Percentiles rank a stretch among this genome's conserved stretches.
Conservation (phyloP, 306 rosid genomes). For the Lathyrus sativus region DNA sequence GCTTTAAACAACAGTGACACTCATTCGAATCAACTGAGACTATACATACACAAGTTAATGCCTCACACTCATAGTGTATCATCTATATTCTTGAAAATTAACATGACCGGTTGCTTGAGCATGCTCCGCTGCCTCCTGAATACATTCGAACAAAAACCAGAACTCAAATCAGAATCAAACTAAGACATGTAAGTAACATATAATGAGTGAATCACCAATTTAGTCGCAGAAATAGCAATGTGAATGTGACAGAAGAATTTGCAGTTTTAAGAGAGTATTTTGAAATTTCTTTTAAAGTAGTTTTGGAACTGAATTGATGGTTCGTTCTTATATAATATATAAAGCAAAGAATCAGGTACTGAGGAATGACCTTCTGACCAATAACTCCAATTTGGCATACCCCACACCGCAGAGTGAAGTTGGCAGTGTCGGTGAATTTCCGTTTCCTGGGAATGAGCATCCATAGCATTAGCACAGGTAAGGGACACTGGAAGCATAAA, state of each 20-base stretch:
- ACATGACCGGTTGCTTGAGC: constrained; percentile 91
- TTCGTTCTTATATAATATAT: background rate
- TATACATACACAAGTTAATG: constrained; percentile 16
- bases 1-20: background rate
- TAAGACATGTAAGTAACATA: background rate
- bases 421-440: constrained; percentile 86
- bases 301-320: background rate
- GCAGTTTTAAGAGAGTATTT: background rate
- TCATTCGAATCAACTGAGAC: constrained; percentile 33
- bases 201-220: background rate
- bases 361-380: constrained; percentile 75
- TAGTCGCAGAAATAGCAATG: background rate
- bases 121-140: constrained; percentile 92
- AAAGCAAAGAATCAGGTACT: constrained; percentile 3
- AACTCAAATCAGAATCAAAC: constrained; percentile 28
- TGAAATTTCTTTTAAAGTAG: background rate
- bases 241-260: background rate
- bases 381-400: constrained; percentile 92
- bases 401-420: constrained; percentile 95
- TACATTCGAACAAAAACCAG: constrained; percentile 24
- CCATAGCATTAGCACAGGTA: constrained; percentile 19
- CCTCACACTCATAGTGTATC: constrained; percentile 35
- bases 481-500: constrained; percentile 1
- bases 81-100: constrained; percentile 91
- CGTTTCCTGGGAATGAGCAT: constrained; percentile 60